phyloP scores from a whole-genome alignment of 345 rosid genomes.

The Bruguiera parviflora region DNA sequence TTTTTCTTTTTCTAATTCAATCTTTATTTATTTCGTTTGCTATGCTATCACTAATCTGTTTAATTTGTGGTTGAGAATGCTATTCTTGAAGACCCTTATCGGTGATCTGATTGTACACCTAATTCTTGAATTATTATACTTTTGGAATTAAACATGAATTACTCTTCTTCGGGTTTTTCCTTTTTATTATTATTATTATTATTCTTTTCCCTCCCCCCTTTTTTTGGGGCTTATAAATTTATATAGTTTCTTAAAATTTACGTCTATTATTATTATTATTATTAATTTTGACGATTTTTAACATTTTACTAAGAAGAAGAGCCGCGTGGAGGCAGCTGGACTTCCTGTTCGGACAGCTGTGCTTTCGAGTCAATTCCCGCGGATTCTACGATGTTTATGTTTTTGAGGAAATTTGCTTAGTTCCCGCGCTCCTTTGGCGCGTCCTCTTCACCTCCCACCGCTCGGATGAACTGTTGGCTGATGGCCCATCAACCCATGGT shows the following conservation, averaged over 20 bases:
- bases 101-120: too few relatives aligned
- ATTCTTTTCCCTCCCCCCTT: too few relatives aligned
- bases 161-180: too few relatives aligned
- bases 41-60: too few relatives aligned
- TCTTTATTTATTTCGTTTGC: too few relatives aligned
- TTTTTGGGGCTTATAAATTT: too few relatives aligned
- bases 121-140: too few relatives aligned
- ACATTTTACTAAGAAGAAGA: not conserved
- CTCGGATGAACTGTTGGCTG: not conserved
- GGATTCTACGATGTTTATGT: not conserved
- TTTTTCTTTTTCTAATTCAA: too few relatives aligned
- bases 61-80: too few relatives aligned
- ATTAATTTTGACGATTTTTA: not conserved
- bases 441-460: not conserved
- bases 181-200: too few relatives aligned
- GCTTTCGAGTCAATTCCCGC: conserved; percentile 5
- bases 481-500: not conserved
- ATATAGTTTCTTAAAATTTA: not conserved
- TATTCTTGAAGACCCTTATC: too few relatives aligned
- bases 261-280: not conserved
- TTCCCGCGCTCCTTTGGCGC: conserved; percentile 1
- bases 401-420: not conserved
- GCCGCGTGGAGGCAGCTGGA: conserved; percentile 20
- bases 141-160: too few relatives aligned
- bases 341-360: conserved; percentile 14